Conservation (phyloP, 2,329 filamentous ascomycete species). For the Fusarium penzigii region DNA sequence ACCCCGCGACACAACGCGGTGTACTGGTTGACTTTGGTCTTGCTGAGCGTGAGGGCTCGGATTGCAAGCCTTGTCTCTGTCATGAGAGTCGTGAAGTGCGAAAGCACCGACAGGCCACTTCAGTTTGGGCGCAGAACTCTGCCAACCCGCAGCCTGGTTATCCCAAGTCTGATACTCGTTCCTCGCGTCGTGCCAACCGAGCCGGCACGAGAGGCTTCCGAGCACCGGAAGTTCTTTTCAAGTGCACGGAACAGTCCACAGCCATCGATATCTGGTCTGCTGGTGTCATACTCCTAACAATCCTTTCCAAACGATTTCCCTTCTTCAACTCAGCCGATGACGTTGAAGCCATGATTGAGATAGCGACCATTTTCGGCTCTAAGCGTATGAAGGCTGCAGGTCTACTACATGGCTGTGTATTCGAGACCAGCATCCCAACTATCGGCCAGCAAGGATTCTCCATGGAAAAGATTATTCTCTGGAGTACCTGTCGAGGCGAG, state of each 20-base stretch:
- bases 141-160: constrained; percentile 64
- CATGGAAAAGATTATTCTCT: constrained; percentile 91
- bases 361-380: constrained; percentile 89
- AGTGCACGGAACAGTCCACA: constrained; percentile 92
- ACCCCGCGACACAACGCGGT: constrained; percentile 74
- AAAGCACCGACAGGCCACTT: constrained; percentile 58
- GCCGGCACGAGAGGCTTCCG: constrained; percentile 95
- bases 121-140: constrained; percentile 56
- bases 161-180: constrained; percentile 85
- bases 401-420: constrained; percentile 83
- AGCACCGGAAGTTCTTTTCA: constrained; percentile 93
- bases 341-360: constrained; percentile 95
- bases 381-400: constrained; percentile 82
- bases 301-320: constrained; percentile 87
- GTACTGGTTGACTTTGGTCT: constrained; percentile 99
- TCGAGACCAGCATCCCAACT: constrained; percentile 90
- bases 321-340: constrained; percentile 99
- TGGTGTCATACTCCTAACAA: constrained; percentile 94
- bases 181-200: constrained; percentile 87
- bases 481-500: constrained; percentile 81
- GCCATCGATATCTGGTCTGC: constrained; percentile 97
- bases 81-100: constrained; percentile 65
- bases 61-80: constrained; percentile 81
- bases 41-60: constrained; percentile 79
- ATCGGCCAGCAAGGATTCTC: constrained; percentile 83